A percentile compares a stretch with the other conserved stretches of the same genome.
Evolutionary conservation across 768 basidiomycete genomes (phyloP).

Genomic region (Omphalotus guepiniiformis): DNA sequence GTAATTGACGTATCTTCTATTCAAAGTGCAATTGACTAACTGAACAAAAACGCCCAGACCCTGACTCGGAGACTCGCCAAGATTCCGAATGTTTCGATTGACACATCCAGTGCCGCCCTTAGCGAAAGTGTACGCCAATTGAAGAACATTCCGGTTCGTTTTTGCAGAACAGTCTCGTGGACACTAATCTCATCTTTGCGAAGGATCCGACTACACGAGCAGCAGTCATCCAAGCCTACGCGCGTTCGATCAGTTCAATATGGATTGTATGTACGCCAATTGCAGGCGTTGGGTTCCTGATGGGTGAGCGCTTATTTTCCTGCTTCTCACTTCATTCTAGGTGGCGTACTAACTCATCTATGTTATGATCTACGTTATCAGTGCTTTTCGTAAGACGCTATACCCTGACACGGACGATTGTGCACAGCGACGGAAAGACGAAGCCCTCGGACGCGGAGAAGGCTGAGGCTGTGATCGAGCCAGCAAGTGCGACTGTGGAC

Average conservation of each 20-base stretch:
- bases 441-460: constrained; percentile 1
- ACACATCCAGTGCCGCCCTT: constrained; percentile 39
- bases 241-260: constrained; percentile 55
- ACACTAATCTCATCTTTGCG: background rate
- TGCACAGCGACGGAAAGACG: background rate
- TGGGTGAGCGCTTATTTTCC: constrained; percentile 34
- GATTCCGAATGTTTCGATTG: constrained; percentile 33
- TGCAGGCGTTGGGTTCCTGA: constrained; percentile 46
- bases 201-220: constrained; percentile 48
- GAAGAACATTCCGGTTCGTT: constrained; percentile 40
- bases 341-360: no score
- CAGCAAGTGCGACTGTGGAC: no score
- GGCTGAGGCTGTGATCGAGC: no score
- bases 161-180: background rate
- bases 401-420: constrained; percentile 1
- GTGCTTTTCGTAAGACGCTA: constrained; percentile 3
- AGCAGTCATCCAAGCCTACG: constrained; percentile 56
- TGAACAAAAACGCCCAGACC: background rate
- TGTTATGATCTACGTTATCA: background rate
- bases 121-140: constrained; percentile 43
- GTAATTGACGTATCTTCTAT: background rate
- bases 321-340: background rate
- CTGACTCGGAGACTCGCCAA: constrained; percentile 26
- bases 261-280: constrained; percentile 66
- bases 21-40: no score